Conservation (phyloP, 129 eudicot genomes). For the Erigeron canadensis region DNA sequence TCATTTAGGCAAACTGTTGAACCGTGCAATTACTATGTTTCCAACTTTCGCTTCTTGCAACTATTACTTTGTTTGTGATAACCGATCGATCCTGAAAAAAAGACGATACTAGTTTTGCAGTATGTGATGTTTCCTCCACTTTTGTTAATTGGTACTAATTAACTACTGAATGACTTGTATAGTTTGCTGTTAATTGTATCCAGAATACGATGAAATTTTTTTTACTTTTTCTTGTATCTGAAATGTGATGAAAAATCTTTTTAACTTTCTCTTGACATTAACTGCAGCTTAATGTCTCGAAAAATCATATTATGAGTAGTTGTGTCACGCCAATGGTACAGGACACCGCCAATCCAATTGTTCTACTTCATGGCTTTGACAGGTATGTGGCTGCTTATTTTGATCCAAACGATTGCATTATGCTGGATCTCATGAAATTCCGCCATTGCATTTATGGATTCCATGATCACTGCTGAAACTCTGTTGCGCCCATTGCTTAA, state of each 20-base stretch:
- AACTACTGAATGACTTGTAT: not conserved
- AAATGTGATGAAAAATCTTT: not conserved
- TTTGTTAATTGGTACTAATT: not conserved
- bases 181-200: not conserved
- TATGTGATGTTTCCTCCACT: not conserved
- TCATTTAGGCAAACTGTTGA: no score
- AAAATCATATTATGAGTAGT: conserved; percentile 67
- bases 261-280: not conserved
- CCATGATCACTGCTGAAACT: not conserved
- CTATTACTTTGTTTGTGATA: not conserved
- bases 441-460: not conserved
- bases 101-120: not conserved
- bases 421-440: not conserved
- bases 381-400: conserved; percentile 46
- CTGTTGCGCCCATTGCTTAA: not conserved
- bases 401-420: not conserved
- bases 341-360: conserved; percentile 54
- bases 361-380: conserved; percentile 95
- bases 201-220: not conserved
- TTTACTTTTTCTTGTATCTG: not conserved
- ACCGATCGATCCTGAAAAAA: not conserved
- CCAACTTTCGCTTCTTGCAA: not conserved
- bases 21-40: no score
- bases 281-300: conserved; percentile 52
- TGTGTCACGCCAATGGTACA: conserved; percentile 66